Evolutionary conservation across 179 eudicot species (phyloP).

Genomic region (Sideroxylon spinosum): DNA sequence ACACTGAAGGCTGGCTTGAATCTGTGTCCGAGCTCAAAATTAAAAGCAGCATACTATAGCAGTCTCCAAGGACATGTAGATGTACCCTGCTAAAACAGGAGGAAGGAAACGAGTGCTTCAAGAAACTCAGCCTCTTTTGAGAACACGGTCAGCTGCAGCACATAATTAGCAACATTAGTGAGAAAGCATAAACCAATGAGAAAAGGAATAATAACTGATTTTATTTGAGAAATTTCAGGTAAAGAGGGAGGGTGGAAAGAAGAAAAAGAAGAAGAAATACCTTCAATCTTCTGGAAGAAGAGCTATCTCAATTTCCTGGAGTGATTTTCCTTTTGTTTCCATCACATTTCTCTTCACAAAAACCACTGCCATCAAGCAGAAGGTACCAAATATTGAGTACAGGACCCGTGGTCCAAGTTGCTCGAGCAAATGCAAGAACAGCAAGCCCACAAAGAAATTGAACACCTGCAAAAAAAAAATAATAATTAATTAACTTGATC

Average conservation of each 20-base stretch:
- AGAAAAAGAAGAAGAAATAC: background rate
- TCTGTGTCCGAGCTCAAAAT: too few species aligned
- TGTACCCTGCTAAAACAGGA: too few species aligned
- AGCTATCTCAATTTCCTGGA: constrained; percentile 92
- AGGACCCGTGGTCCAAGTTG: constrained; percentile 64
- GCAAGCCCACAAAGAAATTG: constrained; percentile 78
- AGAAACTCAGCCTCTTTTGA: background rate
- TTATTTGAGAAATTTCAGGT: background rate
- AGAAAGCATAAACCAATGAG: background rate
- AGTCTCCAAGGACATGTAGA: background rate
- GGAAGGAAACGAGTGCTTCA: background rate
- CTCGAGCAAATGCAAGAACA: constrained; percentile 76
- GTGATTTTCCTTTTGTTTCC: constrained; percentile 87
- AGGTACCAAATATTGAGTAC: constrained; percentile 63
- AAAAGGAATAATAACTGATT: background rate
- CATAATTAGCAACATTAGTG: background rate
- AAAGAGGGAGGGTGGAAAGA: background rate
- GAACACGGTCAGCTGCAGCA: background rate
- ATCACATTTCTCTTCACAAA: constrained; percentile 73
- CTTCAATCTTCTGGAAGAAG: constrained; percentile 55
- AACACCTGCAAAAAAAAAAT: constrained; percentile 39
- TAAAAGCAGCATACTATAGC: background rate
- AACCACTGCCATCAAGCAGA: constrained; percentile 71
- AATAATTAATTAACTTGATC: too few species aligned
- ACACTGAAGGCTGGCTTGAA: too few species aligned